Base-by-base conservation (phyloP, 179 eudicot species). In the Gypsophila paniculata region DNA sequence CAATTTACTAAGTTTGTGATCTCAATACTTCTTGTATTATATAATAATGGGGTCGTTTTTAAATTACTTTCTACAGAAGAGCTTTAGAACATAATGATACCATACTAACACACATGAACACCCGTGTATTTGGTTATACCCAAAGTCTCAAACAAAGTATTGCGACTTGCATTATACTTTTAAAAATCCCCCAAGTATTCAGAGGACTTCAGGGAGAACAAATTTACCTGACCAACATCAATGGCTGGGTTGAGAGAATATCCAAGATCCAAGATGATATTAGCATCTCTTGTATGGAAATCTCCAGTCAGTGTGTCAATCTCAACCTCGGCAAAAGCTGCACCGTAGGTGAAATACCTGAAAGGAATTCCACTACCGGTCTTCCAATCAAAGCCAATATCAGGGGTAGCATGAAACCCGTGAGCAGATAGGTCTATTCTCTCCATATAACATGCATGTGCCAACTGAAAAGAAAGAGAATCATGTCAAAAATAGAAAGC, bases 341-440 rank as follows among this genome's bases (percentile, higher is more conserved):
- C 98, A 57, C 99, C 99, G 77, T 87, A 85, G 36, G 99, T 95
- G 88, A 86, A 92, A 82, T 95, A 95, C 70, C 82, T 84, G 76
- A 92, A 95, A 54, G 95, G 89, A 29, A 26, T 77, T 70, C 99
- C 99, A 78, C 79, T 86, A 54, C 93, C 91, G 57, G 83, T 84
- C 76, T 74, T 76, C 99, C 97, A 95, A 74, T 95, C 95, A 81
- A 95, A 95, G 72, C 87, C 93, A 61, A 92, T 88, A 76, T 95
- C 97, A 74, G 99, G 96, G 19, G 93, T 89, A 42, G 79, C 83
- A 74, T 85, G 78, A 77, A 95, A 95, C 66, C 99, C 97, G 77
- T 92, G 99, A 78, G 98, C 97, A n/a, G 96, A 92, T 55, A 95
- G 96, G 79, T 95, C 99, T 79, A 95, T 77, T 78, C 99, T 83